Evolutionary conservation across 108 stramenopile species (phyloP), one percentile per base, ranked within the genome.

Genomic region (Cyclotella choctawhatcheeana): DNA sequence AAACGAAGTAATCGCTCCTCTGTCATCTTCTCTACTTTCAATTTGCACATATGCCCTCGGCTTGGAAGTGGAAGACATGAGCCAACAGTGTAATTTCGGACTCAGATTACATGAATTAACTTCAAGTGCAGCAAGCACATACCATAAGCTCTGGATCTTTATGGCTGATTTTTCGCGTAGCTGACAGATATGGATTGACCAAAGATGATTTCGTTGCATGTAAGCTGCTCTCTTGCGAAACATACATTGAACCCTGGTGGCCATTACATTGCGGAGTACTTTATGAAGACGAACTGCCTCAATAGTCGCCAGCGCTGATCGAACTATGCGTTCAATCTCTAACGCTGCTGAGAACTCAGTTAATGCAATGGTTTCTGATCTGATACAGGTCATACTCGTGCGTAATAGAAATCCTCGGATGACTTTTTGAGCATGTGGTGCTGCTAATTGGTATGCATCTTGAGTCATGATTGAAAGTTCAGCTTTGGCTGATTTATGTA

Each of bases 391-490:
- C n/a, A 73, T 27, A 1, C 47, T 31, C 4, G 18, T 14, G 12
- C 72, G 61, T 8, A 62, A 13, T 7, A 73, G 29, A 55, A 52
- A 69, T 31, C 70, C 35, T 18, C 79, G 65, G 20, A 73, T 55
- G 12, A 80, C 29, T 18, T 68, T 56, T 44, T 80, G 79, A 12
- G 67, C 55, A 30, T 80, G 79, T 13, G 67, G 67, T 14, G 56
- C 73, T 3, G 79, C 79, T 12, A 80, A 54, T 20, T 68, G 50
- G 45, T 59, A 80, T 22, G 74, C 27, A 26, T 21, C 33, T 56
- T 80, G 79, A 17, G 74, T 69, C 51, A 80, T 65, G 17, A 80
- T 64, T 21, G 56, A 44, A 14, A 80, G 45, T 26, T 70, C 69
- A n/a, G 56, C 59, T 43, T 56, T 74, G 30, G 52, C 72, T 26